Percentiles rank a stretch among this genome's conserved stretches.
These are phyloP conservation scores for Scenedesmus sp. DNA, from an alignment of 163 green algal genomes.

Conservation along the genomic window DNA sequence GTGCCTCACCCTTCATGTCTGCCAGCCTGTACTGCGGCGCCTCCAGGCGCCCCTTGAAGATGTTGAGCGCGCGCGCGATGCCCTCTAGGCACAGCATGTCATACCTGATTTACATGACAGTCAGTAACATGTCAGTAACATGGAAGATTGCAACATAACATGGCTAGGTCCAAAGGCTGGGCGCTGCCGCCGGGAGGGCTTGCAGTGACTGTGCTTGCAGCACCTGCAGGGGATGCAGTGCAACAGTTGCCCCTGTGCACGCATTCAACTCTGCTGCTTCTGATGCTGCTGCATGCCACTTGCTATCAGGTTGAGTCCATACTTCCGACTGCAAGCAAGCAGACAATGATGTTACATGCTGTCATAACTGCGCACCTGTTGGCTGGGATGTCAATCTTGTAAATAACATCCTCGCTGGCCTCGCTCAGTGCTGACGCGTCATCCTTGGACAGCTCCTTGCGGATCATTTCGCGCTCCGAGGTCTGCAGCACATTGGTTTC, in stretches of 20 bases:
- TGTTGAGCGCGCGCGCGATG: slow-evolving; percentile 95
- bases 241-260: too few species aligned
- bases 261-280: background rate
- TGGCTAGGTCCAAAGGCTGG: background rate
- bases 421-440: background rate
- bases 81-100: slow-evolving; percentile 99
- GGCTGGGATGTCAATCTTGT: slow-evolving; percentile 99
- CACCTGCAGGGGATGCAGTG: too few species aligned
- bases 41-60: slow-evolving; percentile 85
- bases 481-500: slow-evolving; percentile 74
- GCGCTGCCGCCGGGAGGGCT: too few species aligned
- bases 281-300: background rate
- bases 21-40: slow-evolving; percentile 82
- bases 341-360: too few species aligned
- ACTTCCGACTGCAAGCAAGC: too few species aligned
- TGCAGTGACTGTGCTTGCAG: too few species aligned
- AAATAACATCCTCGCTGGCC: slow-evolving; percentile 89
- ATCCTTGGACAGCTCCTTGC: slow-evolving; percentile 85
- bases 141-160: background rate
- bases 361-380: slow-evolving; percentile 76
- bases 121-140: background rate
- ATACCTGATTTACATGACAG: slow-evolving; percentile 68
- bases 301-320: too few species aligned
- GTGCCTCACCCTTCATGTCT: slow-evolving; percentile 73
- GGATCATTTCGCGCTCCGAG: slow-evolving; percentile 94